A percentile compares a stretch with the other conserved stretches of the same genome.
Conservation (phyloP, 108 stramenopile genomes). For the Cyclostephanos invisitatus region DNA sequence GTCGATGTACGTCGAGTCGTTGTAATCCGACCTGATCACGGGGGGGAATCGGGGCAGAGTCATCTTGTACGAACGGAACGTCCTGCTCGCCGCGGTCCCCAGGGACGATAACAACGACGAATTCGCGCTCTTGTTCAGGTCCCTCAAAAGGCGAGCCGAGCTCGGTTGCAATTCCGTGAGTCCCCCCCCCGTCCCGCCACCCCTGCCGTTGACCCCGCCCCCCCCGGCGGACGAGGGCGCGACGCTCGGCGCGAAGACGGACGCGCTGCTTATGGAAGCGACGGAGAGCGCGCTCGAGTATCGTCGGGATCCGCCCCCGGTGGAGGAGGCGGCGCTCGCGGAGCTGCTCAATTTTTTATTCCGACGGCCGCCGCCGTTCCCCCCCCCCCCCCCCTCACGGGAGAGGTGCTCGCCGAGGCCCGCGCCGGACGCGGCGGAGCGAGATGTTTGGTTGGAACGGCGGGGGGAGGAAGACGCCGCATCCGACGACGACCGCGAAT, state of each 20-base stretch:
- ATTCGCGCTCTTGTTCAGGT: slow-evolving; percentile 28
- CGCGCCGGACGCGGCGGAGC: too few species aligned
- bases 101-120: slow-evolving; percentile 31
- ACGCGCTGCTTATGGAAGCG: slow-evolving; percentile 5
- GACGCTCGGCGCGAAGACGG: slow-evolving; percentile 5
- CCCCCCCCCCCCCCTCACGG: too few species aligned
- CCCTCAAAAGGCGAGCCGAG: slow-evolving; percentile 27
- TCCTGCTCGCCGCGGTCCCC: slow-evolving; percentile 40
- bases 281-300: neutral
- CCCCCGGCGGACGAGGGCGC: neutral
- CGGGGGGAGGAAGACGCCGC: too few species aligned
- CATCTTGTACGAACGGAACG: slow-evolving; percentile 50
- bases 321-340: neutral
- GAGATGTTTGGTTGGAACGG: too few species aligned
- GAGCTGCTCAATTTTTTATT: neutral
- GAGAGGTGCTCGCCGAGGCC: too few species aligned
- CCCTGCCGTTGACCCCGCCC: neutral
- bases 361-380: neutral
- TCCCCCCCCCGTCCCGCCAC: slow-evolving; percentile 11
- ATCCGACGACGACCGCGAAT: too few species aligned
- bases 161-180: slow-evolving; percentile 29
- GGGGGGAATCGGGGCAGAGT: slow-evolving; percentile 31
- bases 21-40: neutral
- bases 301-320: neutral
- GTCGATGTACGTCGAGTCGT: neutral